These are phyloP conservation scores for Solanum lycopersicoides DNA, from an alignment of 257 asterid genomes.

Conservation along the genomic window DNA sequence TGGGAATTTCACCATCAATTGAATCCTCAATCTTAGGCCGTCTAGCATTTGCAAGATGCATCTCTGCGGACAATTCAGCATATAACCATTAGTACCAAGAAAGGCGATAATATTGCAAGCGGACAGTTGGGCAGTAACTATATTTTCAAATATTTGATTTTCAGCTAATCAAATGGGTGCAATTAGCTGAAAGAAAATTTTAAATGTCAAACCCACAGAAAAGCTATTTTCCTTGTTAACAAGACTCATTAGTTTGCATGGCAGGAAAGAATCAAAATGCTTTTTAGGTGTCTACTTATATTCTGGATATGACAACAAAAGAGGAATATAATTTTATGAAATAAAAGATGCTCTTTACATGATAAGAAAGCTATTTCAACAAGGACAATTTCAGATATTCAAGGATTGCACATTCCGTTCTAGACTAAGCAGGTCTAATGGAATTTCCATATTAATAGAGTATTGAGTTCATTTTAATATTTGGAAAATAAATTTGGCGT, in stretches of 20 bases:
- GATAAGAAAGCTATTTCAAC: neutral
- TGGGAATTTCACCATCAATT: slow-evolving; percentile 59
- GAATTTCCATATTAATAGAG: neutral
- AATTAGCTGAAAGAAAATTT: neutral
- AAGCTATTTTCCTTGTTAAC: neutral
- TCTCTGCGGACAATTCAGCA: slow-evolving; percentile 40
- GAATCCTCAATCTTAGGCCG: slow-evolving; percentile 57
- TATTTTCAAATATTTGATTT: neutral
- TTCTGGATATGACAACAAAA: neutral
- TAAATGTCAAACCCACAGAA: neutral
- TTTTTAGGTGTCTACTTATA: neutral
- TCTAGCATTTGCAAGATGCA: slow-evolving; percentile 74
- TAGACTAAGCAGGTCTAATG: neutral
- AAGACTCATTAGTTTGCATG: neutral
- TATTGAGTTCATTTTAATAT: neutral
- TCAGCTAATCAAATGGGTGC: neutral
- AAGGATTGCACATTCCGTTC: neutral
- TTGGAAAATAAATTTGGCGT: neutral
- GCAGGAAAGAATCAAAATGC: neutral
- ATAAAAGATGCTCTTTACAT: neutral
- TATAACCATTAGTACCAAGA: neutral
- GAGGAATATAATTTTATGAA: neutral
- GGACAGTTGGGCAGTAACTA: neutral
- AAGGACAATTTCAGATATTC: neutral
- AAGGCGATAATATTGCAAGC: neutral